These are phyloP conservation scores for Kodamaea kaohsiungensis DNA, from an alignment of 805 yeast species.

Conservation along the genomic window DNA sequence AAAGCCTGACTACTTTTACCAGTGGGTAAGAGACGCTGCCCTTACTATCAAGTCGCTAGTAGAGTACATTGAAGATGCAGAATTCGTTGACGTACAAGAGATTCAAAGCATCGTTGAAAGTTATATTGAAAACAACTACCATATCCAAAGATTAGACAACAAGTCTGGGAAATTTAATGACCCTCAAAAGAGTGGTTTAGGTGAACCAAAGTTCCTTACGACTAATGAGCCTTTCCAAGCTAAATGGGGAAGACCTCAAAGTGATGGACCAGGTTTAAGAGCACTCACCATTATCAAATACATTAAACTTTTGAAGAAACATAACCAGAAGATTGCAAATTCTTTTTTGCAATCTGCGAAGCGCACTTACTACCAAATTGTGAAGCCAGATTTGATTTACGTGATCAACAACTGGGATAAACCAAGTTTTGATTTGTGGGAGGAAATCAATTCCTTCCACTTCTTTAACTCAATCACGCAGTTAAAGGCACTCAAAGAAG, in stretches of 20 bases:
- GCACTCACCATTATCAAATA: constrained; percentile 62
- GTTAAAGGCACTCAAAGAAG: constrained; percentile 64
- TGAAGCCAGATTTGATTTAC: constrained; percentile 72
- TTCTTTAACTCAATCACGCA: constrained; percentile 80
- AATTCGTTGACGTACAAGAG: constrained; percentile 19
- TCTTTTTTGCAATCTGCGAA: constrained; percentile 30
- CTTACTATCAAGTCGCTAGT: constrained; percentile 69
- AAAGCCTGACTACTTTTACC: constrained; percentile 80
- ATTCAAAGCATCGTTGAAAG: constrained; percentile 45
- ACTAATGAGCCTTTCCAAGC: constrained; percentile 63
- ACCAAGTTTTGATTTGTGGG: constrained; percentile 90
- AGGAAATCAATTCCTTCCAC: constrained; percentile 74
- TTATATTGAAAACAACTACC: constrained; percentile 59
- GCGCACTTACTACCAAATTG: constrained; percentile 50
- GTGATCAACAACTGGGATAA: constrained; percentile 60
- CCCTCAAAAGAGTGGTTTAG: constrained; percentile 54
- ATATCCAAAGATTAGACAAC: constrained; percentile 66
- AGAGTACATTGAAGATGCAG: constrained; percentile 49
- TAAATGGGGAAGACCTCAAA: constrained; percentile 93
- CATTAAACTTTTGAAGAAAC: constrained; percentile 42
- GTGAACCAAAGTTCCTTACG: constrained; percentile 85
- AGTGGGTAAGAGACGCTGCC: constrained; percentile 92
- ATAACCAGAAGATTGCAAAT: constrained; percentile 22
- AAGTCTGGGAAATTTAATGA: constrained; percentile 63
- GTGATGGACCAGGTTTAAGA: constrained; percentile 92